Percentiles rank a stretch among this genome's conserved stretches.
Conservation (phyloP, 1,139 yeast species). For the Magnusiomyces magnusii region DNA sequence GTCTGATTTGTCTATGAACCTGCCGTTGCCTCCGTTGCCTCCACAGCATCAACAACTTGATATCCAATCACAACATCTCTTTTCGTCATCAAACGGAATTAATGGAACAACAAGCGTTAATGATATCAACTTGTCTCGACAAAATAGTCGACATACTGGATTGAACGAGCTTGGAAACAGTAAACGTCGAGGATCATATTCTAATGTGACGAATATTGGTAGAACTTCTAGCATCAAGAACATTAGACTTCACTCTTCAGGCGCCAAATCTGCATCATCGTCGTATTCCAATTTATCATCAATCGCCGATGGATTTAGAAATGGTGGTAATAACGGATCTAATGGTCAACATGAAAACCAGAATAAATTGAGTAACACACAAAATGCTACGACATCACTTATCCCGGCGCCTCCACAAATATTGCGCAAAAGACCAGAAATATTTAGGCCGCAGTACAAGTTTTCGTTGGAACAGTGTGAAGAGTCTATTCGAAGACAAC, state of each 20-base stretch:
- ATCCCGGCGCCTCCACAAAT: constrained; percentile 31
- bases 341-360: no score
- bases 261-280: background rate
- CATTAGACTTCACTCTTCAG: background rate
- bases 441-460: constrained; percentile 23
- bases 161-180: background rate
- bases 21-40: background rate
- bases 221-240: background rate
- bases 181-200: background rate
- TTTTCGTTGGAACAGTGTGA: constrained; percentile 26
- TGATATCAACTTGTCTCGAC: background rate
- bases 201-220: background rate
- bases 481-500: constrained; percentile 19
- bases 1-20: background rate
- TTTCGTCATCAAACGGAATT: background rate
- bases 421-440: constrained; percentile 26
- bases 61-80: background rate
- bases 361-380: no score
- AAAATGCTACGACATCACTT: constrained; percentile 21
- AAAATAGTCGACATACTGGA: background rate
- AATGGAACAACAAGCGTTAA: background rate
- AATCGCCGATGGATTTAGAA: background rate
- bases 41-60: background rate
- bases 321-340: background rate
- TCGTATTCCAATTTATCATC: background rate